phyloP scores from a whole-genome alignment of 1,284 basidiomycete genomes.

The Naganishia cerealis region DNA sequence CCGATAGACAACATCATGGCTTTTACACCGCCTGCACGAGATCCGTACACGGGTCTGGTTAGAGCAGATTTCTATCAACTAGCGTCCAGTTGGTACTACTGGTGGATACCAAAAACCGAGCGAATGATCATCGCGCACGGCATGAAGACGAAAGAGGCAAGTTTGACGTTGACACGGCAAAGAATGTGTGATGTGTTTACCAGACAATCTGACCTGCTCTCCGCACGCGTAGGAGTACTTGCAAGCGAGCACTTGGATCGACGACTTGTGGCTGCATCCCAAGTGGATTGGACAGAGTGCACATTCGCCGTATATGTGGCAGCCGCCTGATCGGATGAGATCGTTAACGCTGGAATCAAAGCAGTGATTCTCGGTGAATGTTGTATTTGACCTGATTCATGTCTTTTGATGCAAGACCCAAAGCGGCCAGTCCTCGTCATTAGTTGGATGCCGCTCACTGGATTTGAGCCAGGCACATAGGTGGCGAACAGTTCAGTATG shows the following conservation, averaged over 20 bases:
- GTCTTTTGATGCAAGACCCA: neutral
- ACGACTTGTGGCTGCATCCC: conserved; percentile 26
- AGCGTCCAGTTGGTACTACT: conserved; percentile 29
- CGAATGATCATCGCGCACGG: conserved; percentile 31
- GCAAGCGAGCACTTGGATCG: conserved; percentile 25
- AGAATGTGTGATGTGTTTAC: neutral
- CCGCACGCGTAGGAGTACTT: conserved; percentile 21
- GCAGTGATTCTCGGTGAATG: neutral
- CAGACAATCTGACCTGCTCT: neutral
- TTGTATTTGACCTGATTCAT: neutral
- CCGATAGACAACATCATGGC: conserved; percentile 21
- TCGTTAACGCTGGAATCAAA: neutral
- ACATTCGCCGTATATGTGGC: conserved; percentile 24
- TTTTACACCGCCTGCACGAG: conserved; percentile 10
- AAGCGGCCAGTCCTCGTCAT: no score
- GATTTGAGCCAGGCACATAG: no score
- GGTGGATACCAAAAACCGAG: conserved; percentile 32
- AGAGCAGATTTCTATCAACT: conserved; percentile 27
- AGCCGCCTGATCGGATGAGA: conserved; percentile 18
- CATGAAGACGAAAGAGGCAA: conserved; percentile 30
- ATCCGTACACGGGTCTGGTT: conserved; percentile 26
- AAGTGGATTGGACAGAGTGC: conserved; percentile 33
- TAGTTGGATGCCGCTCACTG: neutral
- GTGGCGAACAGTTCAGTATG: no score
- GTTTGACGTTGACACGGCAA: neutral